Evolutionary conservation across 2,329 filamentous ascomycete genomes (phyloP).

Genomic region (Sarocladium kiliense): DNA sequence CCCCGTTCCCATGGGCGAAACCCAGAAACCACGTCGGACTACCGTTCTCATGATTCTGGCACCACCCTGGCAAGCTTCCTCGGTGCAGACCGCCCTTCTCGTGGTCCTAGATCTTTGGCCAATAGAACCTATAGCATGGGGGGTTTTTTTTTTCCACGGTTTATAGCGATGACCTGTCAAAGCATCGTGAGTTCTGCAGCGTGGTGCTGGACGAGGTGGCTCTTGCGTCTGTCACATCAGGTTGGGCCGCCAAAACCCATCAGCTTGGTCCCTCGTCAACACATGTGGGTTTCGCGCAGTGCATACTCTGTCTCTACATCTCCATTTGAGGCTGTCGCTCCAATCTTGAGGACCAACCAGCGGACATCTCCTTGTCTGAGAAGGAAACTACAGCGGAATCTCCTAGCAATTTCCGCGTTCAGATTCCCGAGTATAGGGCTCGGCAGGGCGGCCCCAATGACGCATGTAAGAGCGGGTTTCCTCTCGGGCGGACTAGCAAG

Average conservation of each 20-base stretch:
- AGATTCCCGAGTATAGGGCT: conserved; percentile 4
- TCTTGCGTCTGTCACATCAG: no score
- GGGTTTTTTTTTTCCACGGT: background rate
- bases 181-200: no score
- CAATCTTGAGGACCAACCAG: background rate
- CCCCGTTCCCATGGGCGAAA: background rate
- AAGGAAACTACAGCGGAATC: background rate
- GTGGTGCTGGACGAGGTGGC: no score
- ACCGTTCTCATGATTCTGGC: background rate
- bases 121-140: background rate
- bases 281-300: no score
- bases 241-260: no score
- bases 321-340: background rate
- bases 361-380: background rate
- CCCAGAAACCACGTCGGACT: background rate
- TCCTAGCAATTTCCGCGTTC: background rate
- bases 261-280: no score
- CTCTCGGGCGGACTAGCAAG: conserved; percentile 6
- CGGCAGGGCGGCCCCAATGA: conserved; percentile 4
- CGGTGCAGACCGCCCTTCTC: conserved; percentile 1
- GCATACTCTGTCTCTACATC: no score
- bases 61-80: background rate
- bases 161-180: no score
- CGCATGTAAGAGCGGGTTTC: conserved; percentile 5
- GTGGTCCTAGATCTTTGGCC: background rate